Conservation (phyloP, 257 asterid genomes). For the Buddleja alternifolia region DNA sequence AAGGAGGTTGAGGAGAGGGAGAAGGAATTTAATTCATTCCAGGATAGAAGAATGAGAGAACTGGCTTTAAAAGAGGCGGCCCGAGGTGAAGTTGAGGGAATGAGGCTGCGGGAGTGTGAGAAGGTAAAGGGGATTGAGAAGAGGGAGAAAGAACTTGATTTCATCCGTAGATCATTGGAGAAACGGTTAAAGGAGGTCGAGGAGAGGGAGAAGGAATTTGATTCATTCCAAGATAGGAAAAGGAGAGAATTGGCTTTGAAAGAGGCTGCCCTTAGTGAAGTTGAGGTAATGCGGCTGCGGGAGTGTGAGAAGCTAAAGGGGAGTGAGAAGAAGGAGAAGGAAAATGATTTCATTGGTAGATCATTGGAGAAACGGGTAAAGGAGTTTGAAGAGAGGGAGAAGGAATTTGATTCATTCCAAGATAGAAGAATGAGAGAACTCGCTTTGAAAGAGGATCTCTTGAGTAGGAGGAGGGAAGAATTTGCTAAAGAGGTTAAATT, state of each 20-base stretch:
- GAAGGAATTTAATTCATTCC: slow-evolving; percentile 12
- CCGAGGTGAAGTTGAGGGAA: too few species aligned
- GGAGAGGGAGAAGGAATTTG: slow-evolving; percentile 22
- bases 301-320: background rate
- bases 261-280: slow-evolving; percentile 32
- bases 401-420: slow-evolving; percentile 23
- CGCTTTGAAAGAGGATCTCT: slow-evolving; percentile 31
- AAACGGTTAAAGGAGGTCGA: slow-evolving; percentile 28
- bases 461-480: slow-evolving; percentile 23
- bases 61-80: too few species aligned
- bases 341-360: background rate
- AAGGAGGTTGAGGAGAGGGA: slow-evolving; percentile 38
- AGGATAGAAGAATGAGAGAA: too few species aligned
- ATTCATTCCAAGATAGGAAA: slow-evolving; percentile 7
- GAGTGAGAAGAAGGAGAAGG: background rate
- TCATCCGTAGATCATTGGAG: background rate
- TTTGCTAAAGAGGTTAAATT: slow-evolving; percentile 28
- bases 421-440: slow-evolving; percentile 28
- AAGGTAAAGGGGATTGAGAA: background rate
- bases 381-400: slow-evolving; percentile 27
- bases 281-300: background rate
- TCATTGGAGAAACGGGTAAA: slow-evolving; percentile 3
- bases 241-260: slow-evolving; percentile 26
- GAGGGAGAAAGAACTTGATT: slow-evolving; percentile 5
- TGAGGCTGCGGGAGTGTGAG: background rate